Conservation (phyloP, 1,284 basidiomycete species). For the Marasmius oreades region DNA sequence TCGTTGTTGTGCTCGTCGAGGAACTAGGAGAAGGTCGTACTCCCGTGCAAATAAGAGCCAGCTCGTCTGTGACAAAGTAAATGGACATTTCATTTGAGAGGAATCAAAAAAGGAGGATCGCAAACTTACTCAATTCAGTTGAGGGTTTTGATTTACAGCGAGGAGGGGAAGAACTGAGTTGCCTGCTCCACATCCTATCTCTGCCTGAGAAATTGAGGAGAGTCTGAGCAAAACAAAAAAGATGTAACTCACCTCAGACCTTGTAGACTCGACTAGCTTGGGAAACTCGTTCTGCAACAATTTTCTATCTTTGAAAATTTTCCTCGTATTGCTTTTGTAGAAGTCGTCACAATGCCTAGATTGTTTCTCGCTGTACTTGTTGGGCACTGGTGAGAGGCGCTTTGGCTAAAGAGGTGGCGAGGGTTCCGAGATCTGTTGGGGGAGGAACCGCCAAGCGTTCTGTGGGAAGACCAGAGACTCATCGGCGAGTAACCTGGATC, state of each 20-base stretch:
- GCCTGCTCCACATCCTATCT: slow-evolving; percentile 92
- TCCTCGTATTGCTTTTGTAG: slow-evolving; percentile 78
- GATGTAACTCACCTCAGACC: slow-evolving; percentile 52
- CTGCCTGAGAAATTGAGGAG: slow-evolving; percentile 51
- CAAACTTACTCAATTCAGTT: slow-evolving; percentile 77
- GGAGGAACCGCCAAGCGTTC: slow-evolving; percentile 88
- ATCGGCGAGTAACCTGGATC: slow-evolving; percentile 56
- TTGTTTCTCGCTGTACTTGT: slow-evolving; percentile 72
- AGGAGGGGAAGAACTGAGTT: slow-evolving; percentile 93
- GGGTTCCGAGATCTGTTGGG: slow-evolving; percentile 74
- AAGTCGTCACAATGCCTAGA: slow-evolving; percentile 51
- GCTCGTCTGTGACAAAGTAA: slow-evolving; percentile 56
- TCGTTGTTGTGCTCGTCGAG: slow-evolving; percentile 23
- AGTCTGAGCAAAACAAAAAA: not conserved
- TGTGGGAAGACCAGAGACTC: slow-evolving; percentile 68
- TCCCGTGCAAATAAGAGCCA: slow-evolving; percentile 77
- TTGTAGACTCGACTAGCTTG: slow-evolving; percentile 70
- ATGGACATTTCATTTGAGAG: not conserved
- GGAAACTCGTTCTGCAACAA: slow-evolving; percentile 95
- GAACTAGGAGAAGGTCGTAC: slow-evolving; percentile 30
- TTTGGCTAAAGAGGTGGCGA: slow-evolving; percentile 68
- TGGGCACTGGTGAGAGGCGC: slow-evolving; percentile 62
- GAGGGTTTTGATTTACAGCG: slow-evolving; percentile 78
- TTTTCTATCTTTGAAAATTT: slow-evolving; percentile 91
- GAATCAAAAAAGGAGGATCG: slow-evolving; percentile 6